phyloP scores from a whole-genome alignment of 83 land plant genomes.

The Picea abies region DNA sequence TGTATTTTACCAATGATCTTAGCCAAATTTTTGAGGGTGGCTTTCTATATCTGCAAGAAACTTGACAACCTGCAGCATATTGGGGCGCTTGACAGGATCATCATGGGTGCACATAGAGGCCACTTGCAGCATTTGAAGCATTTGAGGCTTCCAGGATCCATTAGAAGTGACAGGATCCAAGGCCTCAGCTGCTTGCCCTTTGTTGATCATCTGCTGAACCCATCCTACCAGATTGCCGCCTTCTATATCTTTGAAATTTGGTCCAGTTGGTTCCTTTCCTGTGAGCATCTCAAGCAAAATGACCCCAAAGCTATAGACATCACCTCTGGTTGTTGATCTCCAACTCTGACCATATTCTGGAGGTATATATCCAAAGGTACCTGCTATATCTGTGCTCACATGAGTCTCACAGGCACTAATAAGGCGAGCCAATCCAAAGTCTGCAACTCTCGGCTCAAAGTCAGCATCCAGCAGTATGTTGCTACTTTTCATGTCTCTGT shows the following conservation, averaged over 20 bases:
- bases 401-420: conserved; percentile 73
- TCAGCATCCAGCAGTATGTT: conserved; percentile 56
- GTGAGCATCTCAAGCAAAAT: conserved; percentile 83
- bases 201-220: conserved; percentile 30
- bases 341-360: conserved; percentile 82
- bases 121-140: conserved; percentile 53
- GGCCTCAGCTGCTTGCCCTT: conserved; percentile 27
- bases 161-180: conserved; percentile 20
- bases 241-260: conserved; percentile 20
- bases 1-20: no score
- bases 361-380: conserved; percentile 73
- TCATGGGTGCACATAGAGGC: conserved; percentile 47
- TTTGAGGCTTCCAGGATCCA: conserved; percentile 29
- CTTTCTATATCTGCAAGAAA: conserved; percentile 27
- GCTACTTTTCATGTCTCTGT: conserved; percentile 68
- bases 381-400: conserved; percentile 67
- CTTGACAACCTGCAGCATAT: conserved; percentile 65
- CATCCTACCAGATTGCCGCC: conserved; percentile 34
- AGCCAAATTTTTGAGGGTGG: not conserved
- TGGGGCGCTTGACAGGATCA: conserved; percentile 56
- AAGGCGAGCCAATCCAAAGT: conserved; percentile 66
- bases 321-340: conserved; percentile 68
- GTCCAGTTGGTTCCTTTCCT: conserved; percentile 74
- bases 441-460: conserved; percentile 58
- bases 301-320: conserved; percentile 88